Base-by-base conservation (phyloP, 2,329 filamentous ascomycete genomes). In the Xylariaceae sp. region DNA sequence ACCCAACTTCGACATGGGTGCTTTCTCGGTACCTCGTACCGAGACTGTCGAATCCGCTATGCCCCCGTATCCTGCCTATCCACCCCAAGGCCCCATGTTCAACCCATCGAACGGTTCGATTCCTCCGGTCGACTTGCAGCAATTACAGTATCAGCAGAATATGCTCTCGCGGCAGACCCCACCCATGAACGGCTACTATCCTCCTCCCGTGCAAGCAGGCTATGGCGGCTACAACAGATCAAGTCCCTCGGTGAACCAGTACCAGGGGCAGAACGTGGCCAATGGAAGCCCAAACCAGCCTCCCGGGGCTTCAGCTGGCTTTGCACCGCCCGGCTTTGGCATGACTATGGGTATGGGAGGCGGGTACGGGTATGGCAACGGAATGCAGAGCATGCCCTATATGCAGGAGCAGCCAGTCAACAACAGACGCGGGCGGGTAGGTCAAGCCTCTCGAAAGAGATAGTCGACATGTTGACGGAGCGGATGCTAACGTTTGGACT, bases 111-210 rank as follows among this genome's bases (percentile, higher is more conserved):
- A 60, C 43, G 60, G 62, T 18, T 59, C 67, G 24, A 64, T 75
- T 41, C 51, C 59, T 18, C 63, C 69, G 28, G 65, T 67, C 43
- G 66, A 61, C 44, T 53, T 77, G 39, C 68, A 73, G 49, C 72
- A 70, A 44, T 51, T 77, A 44, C 72, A 75, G 42, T 78, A 73
- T 49, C 74, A 77, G 51, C 75, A 77, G 50, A 64, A 53, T 47
- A 65, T 78, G 60, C 64, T 79, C 55, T 63, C 64, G 29, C 65
- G 75, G 13, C 67, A 63, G 7, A 58, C 60, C 2, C 70, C 72
- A 10, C 68, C 68, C 8, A 68, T 77, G 60, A 69, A 64, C 50
- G 75, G 70, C 52, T 77, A 65, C 55, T 80, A 70, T 49, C 66
- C 71, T 4, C 53, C 71, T 4, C 53, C 60, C 6, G 70, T 79